phyloP scores from a whole-genome alignment of 495 filamentous ascomycete genomes.

The Neohortaea acidophila region DNA sequence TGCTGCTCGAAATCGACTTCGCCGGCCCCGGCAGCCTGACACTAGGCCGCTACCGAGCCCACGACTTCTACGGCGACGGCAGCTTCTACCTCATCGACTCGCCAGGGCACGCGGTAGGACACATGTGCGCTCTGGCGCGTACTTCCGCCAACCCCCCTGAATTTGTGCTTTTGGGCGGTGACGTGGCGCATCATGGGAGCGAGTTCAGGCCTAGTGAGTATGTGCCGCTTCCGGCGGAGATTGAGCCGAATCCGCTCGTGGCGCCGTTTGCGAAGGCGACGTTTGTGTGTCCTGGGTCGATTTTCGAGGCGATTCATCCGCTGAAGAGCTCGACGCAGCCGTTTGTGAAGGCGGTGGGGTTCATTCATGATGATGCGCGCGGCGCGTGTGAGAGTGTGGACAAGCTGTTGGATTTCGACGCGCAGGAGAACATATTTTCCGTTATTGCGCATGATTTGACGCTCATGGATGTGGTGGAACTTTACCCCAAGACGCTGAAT shows the following conservation, averaged over 20 bases:
- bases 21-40: constrained; percentile 7
- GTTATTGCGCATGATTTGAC: constrained; percentile 39
- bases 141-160: constrained; percentile 32
- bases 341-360: constrained; percentile 15
- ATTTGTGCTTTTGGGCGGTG: constrained; percentile 41
- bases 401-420: constrained; percentile 28
- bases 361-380: constrained; percentile 7
- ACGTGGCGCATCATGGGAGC: constrained; percentile 39
- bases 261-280: constrained; percentile 4
- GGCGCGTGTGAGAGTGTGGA: constrained; percentile 2
- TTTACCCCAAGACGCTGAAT: constrained; percentile 37
- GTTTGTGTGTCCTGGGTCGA: constrained; percentile 26
- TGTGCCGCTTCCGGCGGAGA: constrained; percentile 32
- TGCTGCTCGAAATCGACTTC: constrained; percentile 24
- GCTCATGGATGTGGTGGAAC: constrained; percentile 32
- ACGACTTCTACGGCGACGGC: constrained; percentile 40
- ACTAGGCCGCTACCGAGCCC: constrained; percentile 24
- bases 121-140: constrained; percentile 41
- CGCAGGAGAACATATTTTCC: constrained; percentile 35
- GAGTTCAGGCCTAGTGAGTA: constrained; percentile 38
- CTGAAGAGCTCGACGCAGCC: constrained; percentile 17
- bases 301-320: constrained; percentile 28
- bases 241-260: constrained; percentile 28
- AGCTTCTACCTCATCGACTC: constrained; percentile 42
- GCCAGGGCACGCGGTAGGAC: constrained; percentile 42